These are phyloP conservation scores for Erodium maritimum DNA, from an alignment of 345 rosid species.

Conservation along the genomic window DNA sequence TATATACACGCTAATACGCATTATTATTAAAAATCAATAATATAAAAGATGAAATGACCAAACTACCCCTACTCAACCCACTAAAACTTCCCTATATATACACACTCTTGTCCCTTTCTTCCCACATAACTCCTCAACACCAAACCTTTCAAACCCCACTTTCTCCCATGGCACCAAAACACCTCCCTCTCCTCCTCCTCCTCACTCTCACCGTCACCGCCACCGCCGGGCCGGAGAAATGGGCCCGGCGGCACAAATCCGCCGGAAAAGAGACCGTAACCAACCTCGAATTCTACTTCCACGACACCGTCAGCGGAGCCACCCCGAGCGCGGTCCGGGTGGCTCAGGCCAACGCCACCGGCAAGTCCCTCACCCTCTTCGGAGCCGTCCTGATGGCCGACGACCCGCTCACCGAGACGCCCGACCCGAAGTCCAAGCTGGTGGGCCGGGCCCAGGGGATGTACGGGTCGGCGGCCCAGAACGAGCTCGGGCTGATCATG, in stretches of 20 bases:
- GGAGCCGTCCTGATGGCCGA: constrained; percentile 5
- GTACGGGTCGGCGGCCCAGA: constrained; percentile 7
- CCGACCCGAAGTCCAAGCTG: constrained; percentile 4
- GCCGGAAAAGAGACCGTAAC: background rate
- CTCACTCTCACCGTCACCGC: background rate
- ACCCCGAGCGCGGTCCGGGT: constrained; percentile 13
- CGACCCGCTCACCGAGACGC: constrained; percentile 11
- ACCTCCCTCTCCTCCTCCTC: background rate
- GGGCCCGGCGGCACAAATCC: background rate
- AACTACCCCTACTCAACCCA: no score
- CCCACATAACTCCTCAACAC: background rate
- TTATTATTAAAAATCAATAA: no score
- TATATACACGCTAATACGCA: no score
- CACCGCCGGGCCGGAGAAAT: background rate
- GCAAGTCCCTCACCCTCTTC: constrained; percentile 9
- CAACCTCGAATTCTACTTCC: constrained; percentile 17
- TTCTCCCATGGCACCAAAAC: background rate
- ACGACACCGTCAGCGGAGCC: constrained; percentile 12
- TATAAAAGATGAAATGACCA: no score
- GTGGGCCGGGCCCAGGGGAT: constrained; percentile 15
- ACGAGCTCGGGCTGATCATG: constrained; percentile 1
- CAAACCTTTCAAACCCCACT: no score
- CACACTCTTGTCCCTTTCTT: background rate
- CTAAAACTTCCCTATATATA: background rate
- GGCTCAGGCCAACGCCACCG: constrained; percentile 7